phyloP scores from a whole-genome alignment of 352 stramenopile species.

The Phytophthora nicotianae region DNA sequence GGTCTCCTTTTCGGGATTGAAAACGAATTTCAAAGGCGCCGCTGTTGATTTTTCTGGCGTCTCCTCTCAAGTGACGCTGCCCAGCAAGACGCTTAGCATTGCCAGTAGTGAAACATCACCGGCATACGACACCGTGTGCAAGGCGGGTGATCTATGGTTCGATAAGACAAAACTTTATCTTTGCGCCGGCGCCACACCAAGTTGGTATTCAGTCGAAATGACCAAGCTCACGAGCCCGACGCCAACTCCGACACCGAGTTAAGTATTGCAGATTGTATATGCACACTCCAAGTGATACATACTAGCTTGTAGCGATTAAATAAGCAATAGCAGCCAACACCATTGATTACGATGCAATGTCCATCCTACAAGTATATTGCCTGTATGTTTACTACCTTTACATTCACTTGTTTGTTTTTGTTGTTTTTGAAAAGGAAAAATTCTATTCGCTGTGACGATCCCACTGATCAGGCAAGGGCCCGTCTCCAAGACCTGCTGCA shows the following conservation, averaged over 20 bases:
- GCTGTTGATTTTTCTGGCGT: slow-evolving; percentile 13
- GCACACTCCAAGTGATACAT: neutral
- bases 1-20: neutral
- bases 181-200: neutral
- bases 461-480: slow-evolving; percentile 71
- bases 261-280: neutral
- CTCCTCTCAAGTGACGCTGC: slow-evolving; percentile 14
- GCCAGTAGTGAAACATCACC: slow-evolving; percentile 12
- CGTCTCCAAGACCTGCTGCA: slow-evolving; percentile 51
- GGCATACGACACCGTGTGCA: slow-evolving; percentile 6
- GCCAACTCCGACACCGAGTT: neutral
- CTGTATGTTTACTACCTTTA: too few relatives aligned
- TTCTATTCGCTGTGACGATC: slow-evolving; percentile 8
- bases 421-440: too few relatives aligned
- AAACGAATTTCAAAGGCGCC: neutral
- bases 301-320: too few relatives aligned
- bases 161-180: neutral
- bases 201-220: neutral
- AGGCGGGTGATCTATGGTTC: slow-evolving; percentile 27
- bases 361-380: too few relatives aligned
- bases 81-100: slow-evolving; percentile 25
- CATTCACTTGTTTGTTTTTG: too few relatives aligned
- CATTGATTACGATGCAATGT: too few relatives aligned
- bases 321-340: too few relatives aligned
- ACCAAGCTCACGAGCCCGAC: neutral